Conservation (phyloP, 2,329 filamentous ascomycete species). For the Falciphora oryzae region DNA sequence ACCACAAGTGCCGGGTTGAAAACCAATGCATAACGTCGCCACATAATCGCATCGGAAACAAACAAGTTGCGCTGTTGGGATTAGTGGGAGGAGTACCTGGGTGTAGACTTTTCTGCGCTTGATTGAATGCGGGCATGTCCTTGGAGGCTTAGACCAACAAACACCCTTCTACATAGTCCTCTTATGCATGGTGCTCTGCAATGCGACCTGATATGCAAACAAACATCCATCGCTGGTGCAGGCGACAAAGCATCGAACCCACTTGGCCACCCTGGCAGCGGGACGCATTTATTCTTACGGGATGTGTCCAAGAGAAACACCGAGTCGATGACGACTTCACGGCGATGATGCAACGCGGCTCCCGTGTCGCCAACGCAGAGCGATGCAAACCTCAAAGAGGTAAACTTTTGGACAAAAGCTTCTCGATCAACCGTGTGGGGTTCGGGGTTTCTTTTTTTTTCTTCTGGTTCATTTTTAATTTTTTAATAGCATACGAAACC, state of each 20-base stretch:
- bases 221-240: no score
- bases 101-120: no score
- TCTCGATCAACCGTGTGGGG: background rate
- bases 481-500: background rate
- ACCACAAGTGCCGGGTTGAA: no score
- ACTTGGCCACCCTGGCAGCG: background rate
- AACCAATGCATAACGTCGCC: no score
- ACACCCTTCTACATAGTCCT: background rate
- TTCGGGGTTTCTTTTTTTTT: background rate
- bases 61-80: background rate
- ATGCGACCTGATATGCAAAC: background rate
- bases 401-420: background rate
- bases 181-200: background rate
- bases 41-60: background rate
- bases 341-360: background rate
- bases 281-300: background rate
- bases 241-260: background rate
- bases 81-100: no score
- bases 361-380: background rate
- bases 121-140: background rate
- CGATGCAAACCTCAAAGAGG: background rate
- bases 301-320: background rate
- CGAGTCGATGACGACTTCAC: background rate
- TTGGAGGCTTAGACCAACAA: background rate
- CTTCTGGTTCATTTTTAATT: no score